Conservation (phyloP, 768 basidiomycete species). For the Zangia roseola region DNA sequence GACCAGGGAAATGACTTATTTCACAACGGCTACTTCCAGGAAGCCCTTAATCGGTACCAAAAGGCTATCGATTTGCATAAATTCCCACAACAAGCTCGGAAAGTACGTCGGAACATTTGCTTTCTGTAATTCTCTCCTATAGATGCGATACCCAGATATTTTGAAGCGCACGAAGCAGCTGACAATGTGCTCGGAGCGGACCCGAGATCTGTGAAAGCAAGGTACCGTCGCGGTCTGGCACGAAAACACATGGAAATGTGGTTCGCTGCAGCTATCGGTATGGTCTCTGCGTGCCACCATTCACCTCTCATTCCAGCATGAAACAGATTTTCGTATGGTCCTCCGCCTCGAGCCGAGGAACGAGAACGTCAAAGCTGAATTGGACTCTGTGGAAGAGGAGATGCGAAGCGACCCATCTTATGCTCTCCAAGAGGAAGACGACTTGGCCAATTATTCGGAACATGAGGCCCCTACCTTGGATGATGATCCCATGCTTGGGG, state of each 20-base stretch:
- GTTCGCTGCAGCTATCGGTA: conserved; percentile 25
- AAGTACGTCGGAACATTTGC: conserved; percentile 24
- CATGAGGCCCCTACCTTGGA: conserved; percentile 13
- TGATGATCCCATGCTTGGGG: conserved; percentile 36
- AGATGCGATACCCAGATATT: conserved; percentile 17
- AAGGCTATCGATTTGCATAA: conserved; percentile 39
- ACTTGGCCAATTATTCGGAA: conserved; percentile 6
- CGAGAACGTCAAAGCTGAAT: conserved; percentile 15
- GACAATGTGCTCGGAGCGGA: conserved; percentile 27
- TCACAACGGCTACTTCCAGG: conserved; percentile 34
- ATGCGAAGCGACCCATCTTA: background rate
- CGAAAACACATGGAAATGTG: conserved; percentile 26
- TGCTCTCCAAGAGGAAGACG: background rate
- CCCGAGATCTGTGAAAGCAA: conserved; percentile 33
- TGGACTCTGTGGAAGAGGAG: conserved; percentile 8
- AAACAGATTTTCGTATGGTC: conserved; percentile 29
- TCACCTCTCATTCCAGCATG: background rate
- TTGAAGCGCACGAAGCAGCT: conserved; percentile 30
- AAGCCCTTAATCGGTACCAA: conserved; percentile 42
- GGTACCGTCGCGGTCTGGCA: conserved; percentile 36
- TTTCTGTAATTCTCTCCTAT: background rate
- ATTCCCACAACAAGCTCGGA: conserved; percentile 32
- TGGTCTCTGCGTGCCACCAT: background rate
- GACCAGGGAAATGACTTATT: conserved; percentile 45
- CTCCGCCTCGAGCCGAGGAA: conserved; percentile 29